These are phyloP conservation scores for Trichoderma simmonsii DNA, from an alignment of 2,329 filamentous ascomycete species.

Conservation along the genomic window DNA sequence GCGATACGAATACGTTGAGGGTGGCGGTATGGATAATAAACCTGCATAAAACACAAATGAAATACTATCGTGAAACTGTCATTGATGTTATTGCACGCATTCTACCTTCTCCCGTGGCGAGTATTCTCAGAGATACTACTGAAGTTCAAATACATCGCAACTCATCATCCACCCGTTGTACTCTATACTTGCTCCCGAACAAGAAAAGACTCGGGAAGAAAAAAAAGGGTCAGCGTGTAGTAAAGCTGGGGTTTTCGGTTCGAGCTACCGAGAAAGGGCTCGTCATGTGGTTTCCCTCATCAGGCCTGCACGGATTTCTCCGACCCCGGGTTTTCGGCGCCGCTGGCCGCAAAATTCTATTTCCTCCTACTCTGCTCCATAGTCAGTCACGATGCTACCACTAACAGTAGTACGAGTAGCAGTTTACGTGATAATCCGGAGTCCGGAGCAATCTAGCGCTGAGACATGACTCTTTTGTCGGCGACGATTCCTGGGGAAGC, in stretches of 20 bases:
- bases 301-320: conserved; percentile 8
- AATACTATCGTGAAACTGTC: not conserved
- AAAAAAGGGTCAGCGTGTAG: not conserved
- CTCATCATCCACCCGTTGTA: not conserved
- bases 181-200: not conserved
- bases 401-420: not conserved
- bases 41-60: not conserved
- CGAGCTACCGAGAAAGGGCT: conserved; percentile 5
- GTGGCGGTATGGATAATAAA: not conserved
- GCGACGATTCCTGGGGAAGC: not conserved
- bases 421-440: not conserved
- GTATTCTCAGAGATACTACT: not conserved
- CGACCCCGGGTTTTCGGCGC: conserved; percentile 15
- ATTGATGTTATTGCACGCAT: not conserved
- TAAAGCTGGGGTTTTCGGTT: conserved; percentile 14
- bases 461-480: not conserved
- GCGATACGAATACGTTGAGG: not conserved
- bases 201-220: not conserved
- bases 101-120: not conserved
- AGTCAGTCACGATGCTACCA: not conserved
- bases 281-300: not conserved
- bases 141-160: not conserved
- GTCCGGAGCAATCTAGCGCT: not conserved
- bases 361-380: not conserved
- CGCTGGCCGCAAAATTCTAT: not conserved